phyloP scores from a whole-genome alignment of 73 alveolate genomes.

The Paraurostyla sp. region DNA sequence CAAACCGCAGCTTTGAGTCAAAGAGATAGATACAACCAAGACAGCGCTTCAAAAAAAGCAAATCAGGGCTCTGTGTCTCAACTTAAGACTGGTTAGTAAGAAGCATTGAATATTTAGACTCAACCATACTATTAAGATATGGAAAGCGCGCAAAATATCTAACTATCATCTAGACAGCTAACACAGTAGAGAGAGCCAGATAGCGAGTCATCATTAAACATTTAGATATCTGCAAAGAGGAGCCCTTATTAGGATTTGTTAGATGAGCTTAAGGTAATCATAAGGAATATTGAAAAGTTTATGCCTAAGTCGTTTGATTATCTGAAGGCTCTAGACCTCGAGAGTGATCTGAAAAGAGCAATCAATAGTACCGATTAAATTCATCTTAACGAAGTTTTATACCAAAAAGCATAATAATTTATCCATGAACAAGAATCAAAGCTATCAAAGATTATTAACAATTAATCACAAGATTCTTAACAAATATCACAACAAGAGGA shows the following conservation, averaged over 20 bases:
- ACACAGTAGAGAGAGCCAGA: neutral
- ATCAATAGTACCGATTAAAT: neutral
- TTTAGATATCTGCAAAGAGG: neutral
- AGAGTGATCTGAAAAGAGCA: slow-evolving; percentile 11
- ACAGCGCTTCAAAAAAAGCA: too few species aligned
- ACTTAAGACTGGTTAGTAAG: too few species aligned
- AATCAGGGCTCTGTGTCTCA: too few species aligned
- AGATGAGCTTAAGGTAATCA: neutral
- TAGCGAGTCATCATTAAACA: neutral
- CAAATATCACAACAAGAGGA: too few species aligned
- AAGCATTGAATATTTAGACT: too few species aligned
- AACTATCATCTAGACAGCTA: neutral
- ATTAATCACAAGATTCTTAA: too few species aligned
- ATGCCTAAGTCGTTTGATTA: slow-evolving; percentile 35
- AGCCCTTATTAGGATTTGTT: neutral
- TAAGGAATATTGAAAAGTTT: neutral
- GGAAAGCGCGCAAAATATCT: too few species aligned
- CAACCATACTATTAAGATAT: too few species aligned
- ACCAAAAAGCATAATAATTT: neutral
- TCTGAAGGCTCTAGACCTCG: slow-evolving; percentile 21
- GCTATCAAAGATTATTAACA: too few species aligned
- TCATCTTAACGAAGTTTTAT: neutral
- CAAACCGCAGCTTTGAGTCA: too few species aligned
- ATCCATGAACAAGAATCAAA: neutral
- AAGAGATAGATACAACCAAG: too few species aligned